Evolutionary conservation across 192 early-diverging fungal species (phyloP).

Genomic region (Phycomyces nitens): DNA sequence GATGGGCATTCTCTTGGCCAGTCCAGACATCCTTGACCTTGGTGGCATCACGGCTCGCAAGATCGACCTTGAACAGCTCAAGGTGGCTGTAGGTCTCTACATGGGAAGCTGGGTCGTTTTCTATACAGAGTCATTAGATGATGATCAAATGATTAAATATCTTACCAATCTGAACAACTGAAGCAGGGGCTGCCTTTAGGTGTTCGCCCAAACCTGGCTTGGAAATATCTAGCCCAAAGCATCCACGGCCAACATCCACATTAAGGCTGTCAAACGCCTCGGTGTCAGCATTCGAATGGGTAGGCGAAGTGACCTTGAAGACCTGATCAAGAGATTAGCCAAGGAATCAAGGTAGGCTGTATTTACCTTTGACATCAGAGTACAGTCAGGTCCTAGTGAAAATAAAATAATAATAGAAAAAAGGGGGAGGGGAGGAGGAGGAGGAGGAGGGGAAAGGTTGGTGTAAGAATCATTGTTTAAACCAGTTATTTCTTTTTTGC

Average conservation of each 20-base stretch:
- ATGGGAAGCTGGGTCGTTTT: constrained; percentile 33
- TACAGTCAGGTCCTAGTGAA: constrained; percentile 27
- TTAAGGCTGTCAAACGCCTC: constrained; percentile 13
- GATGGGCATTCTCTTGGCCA: constrained; percentile 18
- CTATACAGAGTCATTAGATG: too few species aligned
- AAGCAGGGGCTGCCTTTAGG: background rate
- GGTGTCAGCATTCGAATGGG: constrained; percentile 21
- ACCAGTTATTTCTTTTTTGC: too few species aligned
- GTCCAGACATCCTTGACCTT: constrained; percentile 27
- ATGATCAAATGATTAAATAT: background rate
- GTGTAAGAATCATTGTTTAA: too few species aligned
- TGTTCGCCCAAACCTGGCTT: constrained; percentile 19
- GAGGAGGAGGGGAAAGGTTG: background rate
- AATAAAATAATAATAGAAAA: background rate
- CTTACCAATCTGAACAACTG: constrained; percentile 16
- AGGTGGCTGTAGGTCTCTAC: constrained; percentile 19
- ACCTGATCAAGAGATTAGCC: too few species aligned
- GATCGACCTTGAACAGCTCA: constrained; percentile 22
- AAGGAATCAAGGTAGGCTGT: too few species aligned
- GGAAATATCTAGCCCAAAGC: constrained; percentile 27
- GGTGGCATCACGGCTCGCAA: constrained; percentile 14
- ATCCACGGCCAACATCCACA: constrained; percentile 27
- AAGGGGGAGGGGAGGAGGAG: background rate
- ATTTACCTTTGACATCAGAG: constrained; percentile 32
- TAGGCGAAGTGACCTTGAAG: constrained; percentile 21